Evolutionary conservation across 2,329 filamentous ascomycete species (phyloP).

Genomic region (Pseudomassariella vexata): DNA sequence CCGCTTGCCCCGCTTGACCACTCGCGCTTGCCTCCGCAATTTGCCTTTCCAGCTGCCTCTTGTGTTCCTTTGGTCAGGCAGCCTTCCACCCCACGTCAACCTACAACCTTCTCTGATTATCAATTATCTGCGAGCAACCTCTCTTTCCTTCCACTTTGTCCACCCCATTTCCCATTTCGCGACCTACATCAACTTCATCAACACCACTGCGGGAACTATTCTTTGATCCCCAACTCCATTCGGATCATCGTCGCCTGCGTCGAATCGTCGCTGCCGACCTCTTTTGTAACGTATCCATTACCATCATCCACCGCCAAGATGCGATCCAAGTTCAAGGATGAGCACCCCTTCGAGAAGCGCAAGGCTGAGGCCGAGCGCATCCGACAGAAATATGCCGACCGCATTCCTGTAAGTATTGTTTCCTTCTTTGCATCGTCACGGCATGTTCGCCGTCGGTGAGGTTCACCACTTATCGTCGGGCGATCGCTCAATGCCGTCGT

Average conservation of each 20-base stretch:
- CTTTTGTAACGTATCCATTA: too few species aligned
- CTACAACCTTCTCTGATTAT: neutral
- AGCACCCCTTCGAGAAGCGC: constrained; percentile 99
- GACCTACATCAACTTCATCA: constrained; percentile 3
- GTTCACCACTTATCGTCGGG: too few species aligned
- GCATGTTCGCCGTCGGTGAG: neutral
- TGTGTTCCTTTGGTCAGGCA: neutral
- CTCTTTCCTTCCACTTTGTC: neutral
- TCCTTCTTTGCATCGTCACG: constrained; percentile 8
- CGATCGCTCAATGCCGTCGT: too few species aligned
- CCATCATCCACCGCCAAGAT: constrained; percentile 59
- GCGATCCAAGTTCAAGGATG: constrained; percentile 99
- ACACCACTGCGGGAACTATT: too few species aligned
- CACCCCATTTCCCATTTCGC: neutral
- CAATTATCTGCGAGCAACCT: neutral
- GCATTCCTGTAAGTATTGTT: constrained; percentile 79
- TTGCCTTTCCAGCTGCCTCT: too few species aligned
- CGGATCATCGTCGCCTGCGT: too few species aligned
- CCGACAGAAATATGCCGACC: constrained; percentile 96
- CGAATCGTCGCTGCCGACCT: too few species aligned
- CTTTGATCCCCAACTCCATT: too few species aligned
- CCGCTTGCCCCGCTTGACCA: neutral
- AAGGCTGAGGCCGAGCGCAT: constrained; percentile 99
- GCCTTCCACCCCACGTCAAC: neutral
- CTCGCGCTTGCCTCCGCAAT: neutral